phyloP scores from a whole-genome alignment of 306 rosid species.

The Trifolium subterraneum region DNA sequence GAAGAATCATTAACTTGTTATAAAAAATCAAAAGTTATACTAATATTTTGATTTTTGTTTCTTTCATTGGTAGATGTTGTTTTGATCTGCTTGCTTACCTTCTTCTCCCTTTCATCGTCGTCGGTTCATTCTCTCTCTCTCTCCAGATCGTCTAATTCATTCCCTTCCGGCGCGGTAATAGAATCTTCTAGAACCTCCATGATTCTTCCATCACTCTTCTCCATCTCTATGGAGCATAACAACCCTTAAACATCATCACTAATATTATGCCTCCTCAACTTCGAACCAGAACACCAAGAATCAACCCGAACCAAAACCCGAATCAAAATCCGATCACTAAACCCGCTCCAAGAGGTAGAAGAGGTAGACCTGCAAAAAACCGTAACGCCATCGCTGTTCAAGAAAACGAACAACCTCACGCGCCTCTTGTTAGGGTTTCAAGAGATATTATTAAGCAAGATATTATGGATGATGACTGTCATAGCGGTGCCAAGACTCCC shows the following conservation, averaged over 20 bases:
- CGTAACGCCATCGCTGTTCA: background rate
- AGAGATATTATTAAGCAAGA: constrained; percentile 33
- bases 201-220: constrained; percentile 38
- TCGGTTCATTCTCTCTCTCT: background rate
- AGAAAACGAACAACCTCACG: background rate
- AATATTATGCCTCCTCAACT: constrained; percentile 54
- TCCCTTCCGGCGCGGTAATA: background rate
- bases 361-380: constrained; percentile 33
- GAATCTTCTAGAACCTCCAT: constrained; percentile 47
- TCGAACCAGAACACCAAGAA: constrained; percentile 50
- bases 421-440: constrained; percentile 39
- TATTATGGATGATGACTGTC: constrained; percentile 70
- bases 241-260: constrained; percentile 33
- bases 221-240: constrained; percentile 53
- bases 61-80: too few relatives aligned
- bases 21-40: too few relatives aligned
- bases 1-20: too few relatives aligned
- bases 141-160: constrained; percentile 26
- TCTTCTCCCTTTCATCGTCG: background rate
- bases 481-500: constrained; percentile 70
- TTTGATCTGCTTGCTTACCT: too few relatives aligned
- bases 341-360: constrained; percentile 34
- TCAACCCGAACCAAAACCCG: constrained; percentile 42
- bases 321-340: constrained; percentile 42
- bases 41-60: too few relatives aligned